Evolutionary conservation across 345 rosid genomes (phyloP), one percentile per base, ranked within the genome.

Genomic region (Sapria himalayana): DNA sequence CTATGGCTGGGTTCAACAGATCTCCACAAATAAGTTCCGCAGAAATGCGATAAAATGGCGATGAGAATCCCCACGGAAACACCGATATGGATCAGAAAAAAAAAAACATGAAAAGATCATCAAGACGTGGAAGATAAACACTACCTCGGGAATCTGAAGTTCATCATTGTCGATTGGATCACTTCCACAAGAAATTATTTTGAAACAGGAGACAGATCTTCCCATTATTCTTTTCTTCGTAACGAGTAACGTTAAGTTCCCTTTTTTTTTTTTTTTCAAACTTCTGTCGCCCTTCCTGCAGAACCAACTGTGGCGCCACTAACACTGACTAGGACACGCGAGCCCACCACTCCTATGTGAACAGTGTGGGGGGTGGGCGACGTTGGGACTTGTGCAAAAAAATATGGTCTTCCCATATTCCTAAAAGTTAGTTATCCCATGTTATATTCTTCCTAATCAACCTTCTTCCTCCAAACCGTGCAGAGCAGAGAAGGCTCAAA

Each of bases 121-220:
- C 9, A 19, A 21, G 16, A 15, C 37, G 29, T 13, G 37, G 5
- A 10, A 36, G 40, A 3, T 4, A 33, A 20, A 17, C 9, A 46
- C 16, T 51, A 67, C 86, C 75, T 78, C 71, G 0, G 61, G 18
- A 14, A 59, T 45, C n/a, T 51, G 70, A 43, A 64, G 51, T 13
- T 76, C 86, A 37, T 67, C 51, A 6, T 56, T 24, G 25, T 65
- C 65, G 41, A 56, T 59, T 5, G 86, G 69, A 51, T 61, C 69
- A 39, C 84, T 40, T 11, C 81, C 65, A 55, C 95, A 84, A 13
- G 77, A 46, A 39, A 78, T 76, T 59, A 82, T 63, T 16, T 74
- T 78, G 55, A 84, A 66, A 65, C 95, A 84, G 34, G 86, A 70
- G 36, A 62, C 50, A 49, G 92, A 65, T 66, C 74, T 66, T 57